phyloP scores from a whole-genome alignment of 2,329 filamentous ascomycete genomes.

The Fusarium sterilihyphosum region DNA sequence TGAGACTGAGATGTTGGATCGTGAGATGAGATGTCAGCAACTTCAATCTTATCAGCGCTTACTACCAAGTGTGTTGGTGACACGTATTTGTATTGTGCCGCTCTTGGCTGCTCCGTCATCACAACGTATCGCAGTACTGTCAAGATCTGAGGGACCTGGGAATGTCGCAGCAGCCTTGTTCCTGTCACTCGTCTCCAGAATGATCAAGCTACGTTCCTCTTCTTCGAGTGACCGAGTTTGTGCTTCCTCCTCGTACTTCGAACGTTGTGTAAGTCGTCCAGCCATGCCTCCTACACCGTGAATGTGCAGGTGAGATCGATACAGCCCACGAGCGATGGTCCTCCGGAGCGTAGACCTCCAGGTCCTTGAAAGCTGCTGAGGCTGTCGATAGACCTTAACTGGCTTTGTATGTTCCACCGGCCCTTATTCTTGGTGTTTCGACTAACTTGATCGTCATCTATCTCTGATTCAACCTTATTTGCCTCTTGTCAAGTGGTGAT shows the following conservation, averaged over 20 bases:
- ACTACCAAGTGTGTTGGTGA: neutral
- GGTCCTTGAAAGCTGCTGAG: neutral
- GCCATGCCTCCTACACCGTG: neutral
- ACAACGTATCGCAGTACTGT: neutral
- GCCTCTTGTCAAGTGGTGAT: neutral
- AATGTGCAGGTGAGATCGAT: neutral
- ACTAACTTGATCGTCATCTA: neutral
- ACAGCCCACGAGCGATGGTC: no score
- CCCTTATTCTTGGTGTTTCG: rapidly evolving
- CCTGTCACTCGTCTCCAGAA: neutral
- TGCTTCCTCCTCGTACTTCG: neutral
- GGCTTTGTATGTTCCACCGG: neutral
- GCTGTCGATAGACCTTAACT: rapidly evolving
- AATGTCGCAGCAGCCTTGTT: neutral
- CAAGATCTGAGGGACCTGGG: no score
- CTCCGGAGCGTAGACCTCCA: rapidly evolving
- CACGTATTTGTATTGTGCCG: neutral
- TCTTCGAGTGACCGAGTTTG: neutral
- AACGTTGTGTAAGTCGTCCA: neutral
- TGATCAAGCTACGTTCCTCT: neutral
- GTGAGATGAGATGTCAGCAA: neutral
- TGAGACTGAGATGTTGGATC: neutral
- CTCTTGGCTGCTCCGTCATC: neutral
- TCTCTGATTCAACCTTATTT: neutral
- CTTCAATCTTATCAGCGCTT: neutral